Evolutionary conservation across 345 rosid genomes (phyloP).

Genomic region (Abelmoschus esculentus): DNA sequence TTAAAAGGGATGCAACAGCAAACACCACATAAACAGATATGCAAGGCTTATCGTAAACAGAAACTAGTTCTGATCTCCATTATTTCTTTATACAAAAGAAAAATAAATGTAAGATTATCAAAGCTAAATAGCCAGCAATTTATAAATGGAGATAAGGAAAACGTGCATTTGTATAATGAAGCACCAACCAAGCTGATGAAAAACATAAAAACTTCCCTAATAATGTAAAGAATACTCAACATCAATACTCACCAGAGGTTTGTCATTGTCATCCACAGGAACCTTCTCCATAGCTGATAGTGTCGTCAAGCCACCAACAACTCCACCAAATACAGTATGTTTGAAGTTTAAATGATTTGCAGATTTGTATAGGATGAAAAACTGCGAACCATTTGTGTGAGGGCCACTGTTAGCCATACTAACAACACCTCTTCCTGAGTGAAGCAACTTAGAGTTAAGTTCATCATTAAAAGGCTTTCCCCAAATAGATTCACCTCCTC

Average conservation of each 20-base stretch:
- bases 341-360: slow-evolving; percentile 89
- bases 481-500: slow-evolving; percentile 93
- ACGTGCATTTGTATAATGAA: background rate
- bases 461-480: slow-evolving; percentile 96
- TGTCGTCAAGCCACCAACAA: slow-evolving; percentile 83
- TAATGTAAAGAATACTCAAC: background rate
- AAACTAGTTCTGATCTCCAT: background rate
- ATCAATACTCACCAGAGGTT: slow-evolving; percentile 58
- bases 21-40: background rate
- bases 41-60: background rate
- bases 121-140: background rate
- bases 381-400: slow-evolving; percentile 94
- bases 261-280: slow-evolving; percentile 73
- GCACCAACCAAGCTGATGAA: background rate
- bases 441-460: slow-evolving; percentile 79
- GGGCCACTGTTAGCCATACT: slow-evolving; percentile 99
- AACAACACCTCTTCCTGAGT: slow-evolving; percentile 88
- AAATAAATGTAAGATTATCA: background rate
- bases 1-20: background rate
- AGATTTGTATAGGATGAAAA: slow-evolving; percentile 92
- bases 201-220: background rate
- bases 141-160: background rate
- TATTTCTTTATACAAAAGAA: background rate
- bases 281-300: slow-evolving; percentile 87
- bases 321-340: slow-evolving; percentile 89